These are phyloP conservation scores for Setaria viridis DNA, from an alignment of 202 grass and related monocot genomes.

Conservation along the genomic window DNA sequence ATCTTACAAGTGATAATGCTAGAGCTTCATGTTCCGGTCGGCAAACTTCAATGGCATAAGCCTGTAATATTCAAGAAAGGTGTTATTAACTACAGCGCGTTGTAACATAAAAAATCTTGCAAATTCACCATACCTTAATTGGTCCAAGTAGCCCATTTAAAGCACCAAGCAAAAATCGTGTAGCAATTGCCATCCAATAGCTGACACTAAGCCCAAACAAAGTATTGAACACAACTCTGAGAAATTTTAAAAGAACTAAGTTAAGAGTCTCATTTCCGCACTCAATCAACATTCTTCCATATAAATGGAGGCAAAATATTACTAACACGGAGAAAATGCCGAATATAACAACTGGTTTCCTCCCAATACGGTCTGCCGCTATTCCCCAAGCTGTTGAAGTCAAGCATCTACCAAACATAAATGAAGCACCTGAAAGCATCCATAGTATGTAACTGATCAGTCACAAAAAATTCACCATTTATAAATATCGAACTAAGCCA, in stretches of 20 bases:
- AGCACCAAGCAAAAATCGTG: conserved; percentile 72
- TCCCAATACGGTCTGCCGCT: conserved; percentile 69
- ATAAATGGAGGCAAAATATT: background rate
- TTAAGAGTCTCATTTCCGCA: background rate
- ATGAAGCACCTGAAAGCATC: conserved; percentile 74
- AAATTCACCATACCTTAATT: conserved; percentile 60
- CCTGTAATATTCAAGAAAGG: conserved; percentile 50
- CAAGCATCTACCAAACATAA: conserved; percentile 80
- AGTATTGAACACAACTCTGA: conserved; percentile 82
- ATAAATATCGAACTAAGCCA: background rate
- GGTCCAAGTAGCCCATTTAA: conserved; percentile 82
- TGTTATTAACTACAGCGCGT: conserved; percentile 4
- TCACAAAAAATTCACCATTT: background rate
- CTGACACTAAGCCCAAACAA: conserved; percentile 80
- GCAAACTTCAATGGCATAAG: conserved; percentile 85
- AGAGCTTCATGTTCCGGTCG: conserved; percentile 77
- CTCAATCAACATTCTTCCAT: background rate
- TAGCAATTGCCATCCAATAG: conserved; percentile 88
- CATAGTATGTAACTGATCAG: conserved; percentile 2
- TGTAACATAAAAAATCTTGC: conserved; percentile 1
- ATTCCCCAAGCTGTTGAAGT: conserved; percentile 76
- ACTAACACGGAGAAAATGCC: conserved; percentile 75
- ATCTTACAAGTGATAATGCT: conserved; percentile 70
- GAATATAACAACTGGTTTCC: conserved; percentile 77
- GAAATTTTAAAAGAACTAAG: conserved; percentile 21